Evolutionary conservation across 768 basidiomycete genomes (phyloP).

Genomic region (Lyophyllum atratum): DNA sequence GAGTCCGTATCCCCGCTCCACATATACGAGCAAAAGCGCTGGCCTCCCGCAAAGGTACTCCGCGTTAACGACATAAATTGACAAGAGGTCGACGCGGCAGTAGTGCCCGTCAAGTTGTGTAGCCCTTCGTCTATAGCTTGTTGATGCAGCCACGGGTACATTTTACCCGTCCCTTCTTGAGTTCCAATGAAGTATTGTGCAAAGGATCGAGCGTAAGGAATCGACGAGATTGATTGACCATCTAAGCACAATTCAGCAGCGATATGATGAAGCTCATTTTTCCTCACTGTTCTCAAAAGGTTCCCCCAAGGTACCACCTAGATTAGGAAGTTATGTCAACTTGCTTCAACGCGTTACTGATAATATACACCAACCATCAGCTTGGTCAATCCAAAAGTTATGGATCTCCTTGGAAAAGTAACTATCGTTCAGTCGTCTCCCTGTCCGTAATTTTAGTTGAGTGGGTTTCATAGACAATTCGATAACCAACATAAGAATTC

Average conservation of each 20-base stretch:
- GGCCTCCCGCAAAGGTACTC: constrained; percentile 37
- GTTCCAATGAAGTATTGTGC: constrained; percentile 37
- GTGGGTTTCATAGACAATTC: not conserved
- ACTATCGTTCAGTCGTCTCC: constrained; percentile 35
- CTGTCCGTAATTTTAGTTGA: constrained; percentile 19
- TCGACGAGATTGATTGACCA: constrained; percentile 29
- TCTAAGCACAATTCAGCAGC: constrained; percentile 18
- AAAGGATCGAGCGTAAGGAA: constrained; percentile 34
- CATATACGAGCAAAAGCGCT: constrained; percentile 37
- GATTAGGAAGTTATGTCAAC: too few species aligned
- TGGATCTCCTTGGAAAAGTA: constrained; percentile 38
- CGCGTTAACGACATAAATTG: constrained; percentile 36
- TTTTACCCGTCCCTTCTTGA: constrained; percentile 35
- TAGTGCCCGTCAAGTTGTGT: constrained; percentile 28
- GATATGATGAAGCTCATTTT: not conserved
- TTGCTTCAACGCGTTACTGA: too few species aligned
- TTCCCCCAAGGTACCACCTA: constrained; percentile 37
- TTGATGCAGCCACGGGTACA: constrained; percentile 39
- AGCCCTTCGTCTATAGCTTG: constrained; percentile 38
- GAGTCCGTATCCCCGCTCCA: constrained; percentile 39
- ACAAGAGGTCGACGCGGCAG: constrained; percentile 23
- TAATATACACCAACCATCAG: constrained; percentile 30
- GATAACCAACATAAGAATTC: constrained; percentile 33
- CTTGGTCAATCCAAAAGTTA: constrained; percentile 41
- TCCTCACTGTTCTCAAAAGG: constrained; percentile 33